Evolutionary conservation across 345 rosid genomes (phyloP).

Genomic region (Combretum micranthum): DNA sequence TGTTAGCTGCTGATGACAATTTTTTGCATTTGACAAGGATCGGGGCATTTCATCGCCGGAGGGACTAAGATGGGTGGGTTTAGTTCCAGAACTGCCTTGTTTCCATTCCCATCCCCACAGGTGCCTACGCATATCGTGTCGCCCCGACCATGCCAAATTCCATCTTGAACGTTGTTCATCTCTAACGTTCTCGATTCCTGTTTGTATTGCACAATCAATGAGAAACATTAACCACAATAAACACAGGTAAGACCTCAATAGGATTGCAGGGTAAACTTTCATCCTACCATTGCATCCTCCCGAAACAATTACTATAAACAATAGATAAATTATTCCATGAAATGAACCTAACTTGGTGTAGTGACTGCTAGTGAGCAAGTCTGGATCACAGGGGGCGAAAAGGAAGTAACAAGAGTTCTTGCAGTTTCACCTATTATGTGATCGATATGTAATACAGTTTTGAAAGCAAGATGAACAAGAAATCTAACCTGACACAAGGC

Average conservation of each 20-base stretch:
- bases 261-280: too few relatives aligned
- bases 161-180: slow-evolving; percentile 93
- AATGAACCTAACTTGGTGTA: too few relatives aligned
- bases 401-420: background rate
- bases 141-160: slow-evolving; percentile 93
- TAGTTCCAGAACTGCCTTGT: slow-evolving; percentile 39
- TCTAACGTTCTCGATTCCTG: slow-evolving; percentile 91
- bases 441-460: background rate
- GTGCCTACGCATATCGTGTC: slow-evolving; percentile 74
- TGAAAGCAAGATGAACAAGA: background rate
- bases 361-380: too few relatives aligned
- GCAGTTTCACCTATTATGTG: background rate
- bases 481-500: slow-evolving; percentile 63
- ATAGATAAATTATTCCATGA: too few relatives aligned
- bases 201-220: slow-evolving; percentile 6
- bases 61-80: slow-evolving; percentile 28
- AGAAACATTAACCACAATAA: background rate
- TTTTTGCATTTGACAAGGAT: slow-evolving; percentile 25
- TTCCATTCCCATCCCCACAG: slow-evolving; percentile 45
- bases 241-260: background rate
- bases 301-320: too few relatives aligned
- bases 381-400: too few relatives aligned
- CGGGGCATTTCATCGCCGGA: slow-evolving; percentile 33
- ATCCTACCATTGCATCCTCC: background rate
- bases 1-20: slow-evolving; percentile 7